Evolutionary conservation across 768 basidiomycete species (phyloP).

Genomic region (Calocybe cyanea): DNA sequence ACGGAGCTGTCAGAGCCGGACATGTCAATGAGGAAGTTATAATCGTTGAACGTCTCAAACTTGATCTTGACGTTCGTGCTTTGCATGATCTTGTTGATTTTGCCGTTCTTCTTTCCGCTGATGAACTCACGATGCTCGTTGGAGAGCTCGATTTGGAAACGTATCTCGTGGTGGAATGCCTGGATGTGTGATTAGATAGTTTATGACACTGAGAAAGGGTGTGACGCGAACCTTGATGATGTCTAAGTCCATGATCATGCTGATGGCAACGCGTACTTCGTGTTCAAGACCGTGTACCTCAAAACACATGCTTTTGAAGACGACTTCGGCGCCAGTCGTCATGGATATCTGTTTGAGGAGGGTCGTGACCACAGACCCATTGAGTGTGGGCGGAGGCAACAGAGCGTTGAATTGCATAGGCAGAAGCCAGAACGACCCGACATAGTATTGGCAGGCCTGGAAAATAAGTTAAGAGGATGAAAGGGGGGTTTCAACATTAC

Average conservation of each 20-base stretch:
- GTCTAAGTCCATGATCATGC: slow-evolving; percentile 86
- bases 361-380: slow-evolving; percentile 75
- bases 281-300: slow-evolving; percentile 94
- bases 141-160: slow-evolving; percentile 95
- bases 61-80: slow-evolving; percentile 96
- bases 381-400: slow-evolving; percentile 77
- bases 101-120: slow-evolving; percentile 98
- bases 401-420: slow-evolving; percentile 93
- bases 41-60: slow-evolving; percentile 96
- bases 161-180: slow-evolving; percentile 95
- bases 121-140: slow-evolving; percentile 99
- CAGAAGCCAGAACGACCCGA: slow-evolving; percentile 96
- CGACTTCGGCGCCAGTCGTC: slow-evolving; percentile 86
- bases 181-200: slow-evolving; percentile 22
- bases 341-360: slow-evolving; percentile 86
- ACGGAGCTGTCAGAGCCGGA: slow-evolving; percentile 82
- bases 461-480: slow-evolving; percentile 6
- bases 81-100: slow-evolving; percentile 99
- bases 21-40: slow-evolving; percentile 92
- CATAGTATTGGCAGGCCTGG: slow-evolving; percentile 92
- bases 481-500: slow-evolving; percentile 29
- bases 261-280: slow-evolving; percentile 83
- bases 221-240: slow-evolving; percentile 71
- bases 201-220: neutral
- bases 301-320: slow-evolving; percentile 97